Conservation (phyloP, 805 yeast genomes). For the Candida qinlingensis region DNA sequence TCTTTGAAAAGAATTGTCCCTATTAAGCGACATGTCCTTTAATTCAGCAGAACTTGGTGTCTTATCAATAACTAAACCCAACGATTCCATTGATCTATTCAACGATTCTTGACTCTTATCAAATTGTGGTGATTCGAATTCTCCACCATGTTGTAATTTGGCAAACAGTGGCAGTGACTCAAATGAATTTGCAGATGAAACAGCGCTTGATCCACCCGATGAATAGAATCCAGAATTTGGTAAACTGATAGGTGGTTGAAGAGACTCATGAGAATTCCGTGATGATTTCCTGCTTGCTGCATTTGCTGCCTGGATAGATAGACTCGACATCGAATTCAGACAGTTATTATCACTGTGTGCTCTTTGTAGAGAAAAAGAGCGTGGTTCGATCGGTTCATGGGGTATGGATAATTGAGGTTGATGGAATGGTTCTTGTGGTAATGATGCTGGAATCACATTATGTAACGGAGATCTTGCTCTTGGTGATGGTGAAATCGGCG, state of each 20-base stretch:
- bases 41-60: not conserved
- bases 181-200: conserved; percentile 16
- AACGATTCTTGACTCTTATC: not conserved
- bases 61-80: not conserved
- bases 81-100: conserved; percentile 1
- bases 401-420: not conserved
- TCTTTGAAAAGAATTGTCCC: not conserved
- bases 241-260: conserved; percentile 6
- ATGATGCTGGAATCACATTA: not conserved
- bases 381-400: not conserved
- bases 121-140: not conserved
- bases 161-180: conserved; percentile 17
- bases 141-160: conserved; percentile 3
- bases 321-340: not conserved
- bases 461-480: not conserved
- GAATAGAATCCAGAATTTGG: conserved; percentile 9
- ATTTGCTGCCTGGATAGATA: conserved; percentile 6
- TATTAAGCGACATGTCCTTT: not conserved
- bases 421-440: not conserved
- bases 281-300: conserved; percentile 4
- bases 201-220: conserved; percentile 11
- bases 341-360: not conserved
- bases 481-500: not conserved
- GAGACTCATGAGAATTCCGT: not conserved
- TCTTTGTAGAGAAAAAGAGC: not conserved